Conservation (phyloP, 2,329 filamentous ascomycete species). For the Fusarium beomiforme region DNA sequence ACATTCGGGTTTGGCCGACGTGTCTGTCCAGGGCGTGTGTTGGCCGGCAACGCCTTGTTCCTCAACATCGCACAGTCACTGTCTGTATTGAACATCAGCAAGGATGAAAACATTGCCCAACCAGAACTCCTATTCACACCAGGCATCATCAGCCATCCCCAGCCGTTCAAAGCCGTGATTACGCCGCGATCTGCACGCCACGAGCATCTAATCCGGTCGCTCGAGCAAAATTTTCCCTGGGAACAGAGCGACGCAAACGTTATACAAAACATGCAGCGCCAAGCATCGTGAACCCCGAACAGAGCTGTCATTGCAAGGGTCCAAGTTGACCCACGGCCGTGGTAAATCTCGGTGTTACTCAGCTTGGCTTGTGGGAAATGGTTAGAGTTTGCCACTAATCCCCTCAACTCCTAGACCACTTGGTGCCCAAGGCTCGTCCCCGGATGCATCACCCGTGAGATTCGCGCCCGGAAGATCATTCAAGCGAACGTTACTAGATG, state of each 20-base stretch:
- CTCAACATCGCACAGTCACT: conserved; percentile 53
- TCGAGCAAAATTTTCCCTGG: conserved; percentile 32
- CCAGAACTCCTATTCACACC: conserved; percentile 14
- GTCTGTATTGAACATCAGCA: conserved; percentile 55
- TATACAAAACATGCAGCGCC: conserved; percentile 12
- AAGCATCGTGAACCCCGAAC: not conserved
- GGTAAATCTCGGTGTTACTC: not conserved
- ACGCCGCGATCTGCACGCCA: conserved; percentile 21
- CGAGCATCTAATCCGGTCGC: conserved; percentile 14
- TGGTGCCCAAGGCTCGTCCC: not conserved
- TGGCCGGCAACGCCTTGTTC: conserved; percentile 46
- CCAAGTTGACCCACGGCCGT: not conserved
- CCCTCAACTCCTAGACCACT: not conserved
- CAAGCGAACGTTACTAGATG: not conserved
- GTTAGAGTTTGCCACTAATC: not conserved
- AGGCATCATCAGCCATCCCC: conserved; percentile 29
- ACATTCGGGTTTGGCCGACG: conserved; percentile 50
- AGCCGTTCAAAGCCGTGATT: conserved; percentile 17
- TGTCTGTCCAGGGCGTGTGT: conserved; percentile 45
- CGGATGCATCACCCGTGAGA: not conserved
- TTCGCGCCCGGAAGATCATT: conserved; percentile 4
- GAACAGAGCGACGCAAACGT: conserved; percentile 19
- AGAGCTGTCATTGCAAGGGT: not conserved
- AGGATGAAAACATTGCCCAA: not conserved
- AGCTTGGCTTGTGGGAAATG: not conserved